Conservation (phyloP, 805 yeast species). For the Wickerhamomyces alni region DNA sequence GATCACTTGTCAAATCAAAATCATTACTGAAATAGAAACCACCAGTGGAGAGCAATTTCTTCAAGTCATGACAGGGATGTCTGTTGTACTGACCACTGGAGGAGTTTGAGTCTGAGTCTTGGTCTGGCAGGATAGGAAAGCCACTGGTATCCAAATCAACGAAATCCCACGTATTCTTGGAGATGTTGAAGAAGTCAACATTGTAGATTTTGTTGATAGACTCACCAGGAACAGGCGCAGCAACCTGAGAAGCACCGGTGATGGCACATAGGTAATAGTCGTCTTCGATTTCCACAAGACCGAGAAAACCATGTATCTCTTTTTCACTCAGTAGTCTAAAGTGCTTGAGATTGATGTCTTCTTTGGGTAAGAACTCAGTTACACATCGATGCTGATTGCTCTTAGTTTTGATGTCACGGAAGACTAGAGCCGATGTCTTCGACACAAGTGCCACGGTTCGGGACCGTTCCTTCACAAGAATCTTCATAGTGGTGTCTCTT, state of each 20-base stretch:
- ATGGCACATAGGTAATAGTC: conserved; percentile 75
- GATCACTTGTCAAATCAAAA: conserved; percentile 83
- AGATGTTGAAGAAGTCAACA: conserved; percentile 84
- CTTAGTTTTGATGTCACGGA: conserved; percentile 33
- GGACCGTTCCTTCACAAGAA: conserved; percentile 28
- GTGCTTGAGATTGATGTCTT: conserved; percentile 29
- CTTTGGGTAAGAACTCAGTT: conserved; percentile 40
- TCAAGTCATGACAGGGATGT: conserved; percentile 76
- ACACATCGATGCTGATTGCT: conserved; percentile 33
- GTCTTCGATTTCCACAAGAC: conserved; percentile 63
- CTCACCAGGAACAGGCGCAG: conserved; percentile 75
- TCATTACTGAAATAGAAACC: conserved; percentile 89
- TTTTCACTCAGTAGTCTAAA: conserved; percentile 38
- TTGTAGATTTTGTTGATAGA: conserved; percentile 71
- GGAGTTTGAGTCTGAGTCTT: conserved; percentile 18
- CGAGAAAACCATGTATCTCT: conserved; percentile 65
- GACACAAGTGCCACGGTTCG: conserved; percentile 39
- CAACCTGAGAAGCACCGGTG: conserved; percentile 71
- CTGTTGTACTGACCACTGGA: conserved; percentile 8
- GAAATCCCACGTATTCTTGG: conserved; percentile 74
- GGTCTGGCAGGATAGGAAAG: conserved; percentile 43
- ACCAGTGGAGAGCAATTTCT: conserved; percentile 76
- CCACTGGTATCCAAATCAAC: conserved; percentile 65
- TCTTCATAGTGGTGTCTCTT: conserved; percentile 25
- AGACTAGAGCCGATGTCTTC: conserved; percentile 37